phyloP scores from a whole-genome alignment of 2,329 filamentous ascomycete species.

The Pezicula radicicola region DNA sequence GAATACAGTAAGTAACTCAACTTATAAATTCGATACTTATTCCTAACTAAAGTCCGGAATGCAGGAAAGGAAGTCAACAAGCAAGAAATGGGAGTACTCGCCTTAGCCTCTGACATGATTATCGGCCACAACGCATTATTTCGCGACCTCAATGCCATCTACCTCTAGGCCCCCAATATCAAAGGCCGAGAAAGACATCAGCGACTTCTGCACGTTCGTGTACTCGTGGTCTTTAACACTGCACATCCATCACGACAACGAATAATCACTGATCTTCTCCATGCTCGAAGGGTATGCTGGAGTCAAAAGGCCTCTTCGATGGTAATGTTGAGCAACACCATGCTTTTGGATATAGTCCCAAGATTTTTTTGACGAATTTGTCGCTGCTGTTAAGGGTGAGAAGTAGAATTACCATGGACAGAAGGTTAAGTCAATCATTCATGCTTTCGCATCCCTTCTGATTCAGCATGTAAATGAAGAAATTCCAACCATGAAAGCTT shows the following conservation, averaged over 20 bases:
- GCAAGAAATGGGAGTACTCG: conserved; percentile 1
- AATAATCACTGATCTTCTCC: conserved; percentile 38
- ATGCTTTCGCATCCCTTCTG: conserved; percentile 33
- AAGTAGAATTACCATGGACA: conserved; percentile 29
- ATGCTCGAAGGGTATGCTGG: conserved; percentile 32
- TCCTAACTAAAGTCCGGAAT: conserved; percentile 4
- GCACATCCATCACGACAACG: conserved; percentile 35
- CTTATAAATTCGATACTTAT: no score
- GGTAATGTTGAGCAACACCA: conserved; percentile 39
- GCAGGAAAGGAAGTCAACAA: background rate
- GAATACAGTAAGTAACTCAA: conserved; percentile 5
- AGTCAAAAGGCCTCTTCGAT: conserved; percentile 35
- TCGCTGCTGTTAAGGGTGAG: conserved; percentile 24
- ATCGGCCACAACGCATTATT: conserved; percentile 33
- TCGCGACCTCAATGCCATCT: conserved; percentile 34
- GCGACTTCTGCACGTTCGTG: conserved; percentile 29
- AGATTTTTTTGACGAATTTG: conserved; percentile 28
- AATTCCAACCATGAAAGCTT: conserved; percentile 33
- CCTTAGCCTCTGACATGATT: conserved; percentile 31
- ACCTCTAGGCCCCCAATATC: conserved; percentile 31
- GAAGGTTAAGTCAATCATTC: conserved; percentile 29
- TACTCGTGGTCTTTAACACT: conserved; percentile 29
- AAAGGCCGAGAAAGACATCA: conserved; percentile 35
- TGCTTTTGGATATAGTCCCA: conserved; percentile 34
- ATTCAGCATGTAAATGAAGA: conserved; percentile 36